phyloP scores from a whole-genome alignment of 495 filamentous ascomycete genomes.

The Aspergillus indologenus region DNA sequence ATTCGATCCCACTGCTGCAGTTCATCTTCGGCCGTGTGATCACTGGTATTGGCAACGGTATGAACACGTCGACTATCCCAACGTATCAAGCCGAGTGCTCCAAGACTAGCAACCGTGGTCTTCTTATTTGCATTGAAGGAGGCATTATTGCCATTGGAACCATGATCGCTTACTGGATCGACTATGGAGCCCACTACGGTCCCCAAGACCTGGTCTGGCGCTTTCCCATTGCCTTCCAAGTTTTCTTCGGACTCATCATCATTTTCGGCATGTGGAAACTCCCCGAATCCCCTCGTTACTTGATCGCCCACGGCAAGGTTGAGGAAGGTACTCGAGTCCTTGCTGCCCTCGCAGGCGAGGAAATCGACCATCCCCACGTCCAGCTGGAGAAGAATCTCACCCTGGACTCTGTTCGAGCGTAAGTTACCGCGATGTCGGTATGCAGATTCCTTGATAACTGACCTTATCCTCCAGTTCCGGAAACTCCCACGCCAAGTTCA shows the following conservation, averaged over 20 bases:
- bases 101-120: conserved; percentile 63
- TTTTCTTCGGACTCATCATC: conserved; percentile 61
- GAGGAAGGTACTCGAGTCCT: conserved; percentile 50
- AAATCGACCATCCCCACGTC: conserved; percentile 11
- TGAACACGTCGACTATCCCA: conserved; percentile 66
- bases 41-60: conserved; percentile 68
- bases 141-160: conserved; percentile 67
- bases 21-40: conserved; percentile 66
- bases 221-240: conserved; percentile 71
- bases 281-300: conserved; percentile 69
- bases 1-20: conserved; percentile 44
- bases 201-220: conserved; percentile 40
- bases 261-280: conserved; percentile 54
- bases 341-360: conserved; percentile 28
- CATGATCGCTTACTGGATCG: conserved; percentile 73
- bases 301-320: conserved; percentile 55
- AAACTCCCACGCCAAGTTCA: conserved; percentile 26
- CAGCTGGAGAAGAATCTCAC: conserved; percentile 56
- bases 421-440: conserved; percentile 16
- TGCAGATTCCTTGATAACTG: conserved; percentile 25
- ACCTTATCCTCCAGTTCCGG: conserved; percentile 7
- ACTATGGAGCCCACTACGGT: conserved; percentile 61
- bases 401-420: conserved; percentile 63
- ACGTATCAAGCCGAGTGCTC: conserved; percentile 70
- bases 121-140: conserved; percentile 73